Conservation (phyloP, 768 basidiomycete species). For the Boletellus ananas region DNA sequence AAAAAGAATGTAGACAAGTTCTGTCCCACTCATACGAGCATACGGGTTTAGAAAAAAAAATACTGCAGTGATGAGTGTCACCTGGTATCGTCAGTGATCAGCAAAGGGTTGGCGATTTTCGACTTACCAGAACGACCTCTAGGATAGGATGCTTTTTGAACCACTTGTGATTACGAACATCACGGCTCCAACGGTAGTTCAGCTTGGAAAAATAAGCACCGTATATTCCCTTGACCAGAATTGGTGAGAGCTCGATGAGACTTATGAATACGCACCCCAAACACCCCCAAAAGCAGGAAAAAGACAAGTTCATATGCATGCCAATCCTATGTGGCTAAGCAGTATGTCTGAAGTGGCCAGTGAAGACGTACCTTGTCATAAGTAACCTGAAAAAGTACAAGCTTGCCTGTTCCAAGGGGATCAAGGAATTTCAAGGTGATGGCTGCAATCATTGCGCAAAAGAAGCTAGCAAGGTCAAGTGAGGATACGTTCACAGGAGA, state of each 20-base stretch:
- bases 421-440: conserved; percentile 90
- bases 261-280: conserved; percentile 58
- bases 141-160: conserved; percentile 71
- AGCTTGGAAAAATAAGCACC: conserved; percentile 92
- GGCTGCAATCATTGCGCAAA: conserved; percentile 97
- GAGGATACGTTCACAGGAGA: neutral
- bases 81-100: conserved; percentile 39
- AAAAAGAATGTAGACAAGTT: conserved; percentile 90
- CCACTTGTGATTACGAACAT: conserved; percentile 81
- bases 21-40: conserved; percentile 91
- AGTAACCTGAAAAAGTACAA: conserved; percentile 88
- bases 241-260: conserved; percentile 5
- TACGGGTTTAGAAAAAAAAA: conserved; percentile 87
- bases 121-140: conserved; percentile 76
- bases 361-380: conserved; percentile 64
- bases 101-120: neutral
- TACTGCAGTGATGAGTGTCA: conserved; percentile 71
- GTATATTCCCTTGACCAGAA: conserved; percentile 68
- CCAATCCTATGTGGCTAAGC: conserved; percentile 64
- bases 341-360: neutral
- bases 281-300: conserved; percentile 82
- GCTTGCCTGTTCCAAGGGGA: conserved; percentile 92
- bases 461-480: conserved; percentile 62
- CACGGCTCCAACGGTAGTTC: conserved; percentile 83
- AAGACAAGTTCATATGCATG: conserved; percentile 84